These are phyloP conservation scores for Pestalotiopsis fici DNA, from an alignment of 2,329 filamentous ascomycete genomes.

Conservation along the genomic window DNA sequence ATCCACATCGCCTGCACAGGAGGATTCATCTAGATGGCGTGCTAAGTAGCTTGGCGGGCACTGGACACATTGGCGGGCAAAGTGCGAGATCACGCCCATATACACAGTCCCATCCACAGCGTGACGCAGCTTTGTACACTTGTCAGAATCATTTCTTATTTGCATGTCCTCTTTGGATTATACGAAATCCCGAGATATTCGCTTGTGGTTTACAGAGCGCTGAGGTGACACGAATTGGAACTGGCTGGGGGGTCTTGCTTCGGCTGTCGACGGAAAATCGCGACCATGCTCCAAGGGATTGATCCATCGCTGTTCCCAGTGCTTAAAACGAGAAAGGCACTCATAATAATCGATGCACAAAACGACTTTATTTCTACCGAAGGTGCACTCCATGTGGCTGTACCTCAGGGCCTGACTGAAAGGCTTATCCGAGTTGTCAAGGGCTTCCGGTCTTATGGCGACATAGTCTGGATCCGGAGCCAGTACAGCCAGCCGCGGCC, in stretches of 20 bases:
- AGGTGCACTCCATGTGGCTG: slow-evolving; percentile 67
- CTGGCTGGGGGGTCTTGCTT: background rate
- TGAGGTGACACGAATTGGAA: background rate
- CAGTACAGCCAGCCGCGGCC: slow-evolving; percentile 67
- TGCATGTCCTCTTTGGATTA: background rate
- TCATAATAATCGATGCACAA: slow-evolving; percentile 85
- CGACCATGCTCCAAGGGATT: slow-evolving; percentile 34
- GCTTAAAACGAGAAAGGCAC: slow-evolving; percentile 63
- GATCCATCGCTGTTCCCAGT: slow-evolving; percentile 56
- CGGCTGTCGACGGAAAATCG: background rate
- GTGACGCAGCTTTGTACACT: background rate
- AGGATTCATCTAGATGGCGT: background rate
- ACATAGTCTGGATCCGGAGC: slow-evolving; percentile 84
- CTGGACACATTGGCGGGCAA: background rate
- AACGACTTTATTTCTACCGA: slow-evolving; percentile 79
- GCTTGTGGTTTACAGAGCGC: background rate
- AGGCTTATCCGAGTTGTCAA: slow-evolving; percentile 67
- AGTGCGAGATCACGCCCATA: too few relatives aligned
- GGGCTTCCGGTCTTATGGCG: slow-evolving; percentile 71
- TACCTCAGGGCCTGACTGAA: slow-evolving; percentile 66
- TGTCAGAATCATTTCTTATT: background rate
- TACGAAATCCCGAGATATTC: background rate
- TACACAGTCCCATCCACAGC: background rate
- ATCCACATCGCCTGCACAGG: background rate
- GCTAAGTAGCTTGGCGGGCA: background rate